These are phyloP conservation scores for Nepenthes gracilis DNA, from an alignment of 148 eudicot genomes.

Conservation along the genomic window DNA sequence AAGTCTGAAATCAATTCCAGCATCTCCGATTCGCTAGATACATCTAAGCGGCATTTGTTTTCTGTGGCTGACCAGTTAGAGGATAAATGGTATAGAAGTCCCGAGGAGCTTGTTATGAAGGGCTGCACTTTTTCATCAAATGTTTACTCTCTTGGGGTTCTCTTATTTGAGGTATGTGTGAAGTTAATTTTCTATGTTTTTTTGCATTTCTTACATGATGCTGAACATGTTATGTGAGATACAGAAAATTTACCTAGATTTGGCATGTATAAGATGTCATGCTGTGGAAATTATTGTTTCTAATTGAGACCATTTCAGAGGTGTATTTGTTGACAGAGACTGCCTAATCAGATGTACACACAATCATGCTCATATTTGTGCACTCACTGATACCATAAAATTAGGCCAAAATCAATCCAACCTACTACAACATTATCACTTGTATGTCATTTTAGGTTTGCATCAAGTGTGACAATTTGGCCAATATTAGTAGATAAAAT, in stretches of 20 bases:
- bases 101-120: slow-evolving; percentile 51
- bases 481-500: too few species aligned
- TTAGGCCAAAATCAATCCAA: too few species aligned
- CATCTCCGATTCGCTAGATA: slow-evolving; percentile 11
- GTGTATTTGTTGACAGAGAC: too few species aligned
- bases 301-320: too few species aligned
- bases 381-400: too few species aligned
- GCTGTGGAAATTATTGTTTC: too few species aligned
- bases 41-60: slow-evolving; percentile 15
- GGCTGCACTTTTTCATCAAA: slow-evolving; percentile 59
- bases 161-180: slow-evolving; percentile 77
- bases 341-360: too few species aligned
- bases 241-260: neutral
- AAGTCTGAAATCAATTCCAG: slow-evolving; percentile 22
- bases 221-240: neutral
- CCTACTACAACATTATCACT: too few species aligned
- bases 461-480: too few species aligned
- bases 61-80: slow-evolving; percentile 35
- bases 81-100: slow-evolving; percentile 85
- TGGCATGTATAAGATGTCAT: too few species aligned
- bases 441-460: too few species aligned
- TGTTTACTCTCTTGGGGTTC: slow-evolving; percentile 74
- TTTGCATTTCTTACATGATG: neutral
- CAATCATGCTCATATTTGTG: too few species aligned
- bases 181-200: slow-evolving; percentile 1